Base-by-base conservation (phyloP, 2,329 filamentous ascomycete species). In the Claviceps pazoutovae region DNA sequence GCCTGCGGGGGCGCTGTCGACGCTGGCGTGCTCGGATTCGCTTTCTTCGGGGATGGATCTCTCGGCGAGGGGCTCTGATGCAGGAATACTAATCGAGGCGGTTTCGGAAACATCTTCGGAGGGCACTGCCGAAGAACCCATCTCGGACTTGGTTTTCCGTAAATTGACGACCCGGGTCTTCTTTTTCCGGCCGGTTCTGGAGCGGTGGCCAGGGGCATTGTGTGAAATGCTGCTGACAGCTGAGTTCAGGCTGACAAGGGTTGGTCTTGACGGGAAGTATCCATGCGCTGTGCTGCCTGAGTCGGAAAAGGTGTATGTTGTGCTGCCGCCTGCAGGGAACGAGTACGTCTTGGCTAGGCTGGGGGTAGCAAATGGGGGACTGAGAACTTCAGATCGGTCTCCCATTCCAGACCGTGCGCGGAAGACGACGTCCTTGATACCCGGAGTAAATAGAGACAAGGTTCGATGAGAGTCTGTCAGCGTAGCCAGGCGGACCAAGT, bases 381-480 rank as follows among this genome's bases (percentile, higher is more conserved):
- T 74, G 65, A 75, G 63, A 52, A 72, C 62, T 53, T 93, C 86
- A 44, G 74, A 74, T 53, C 82, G 75, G 55, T 95, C 89, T 49
- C 79, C 76, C 38, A 84, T 80, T 42, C 86, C 86, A 16, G 91
- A 87, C 88, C 90, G 95, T 36, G 91, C 93, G 54, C 93, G 80
- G 66, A 95, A 96, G 26, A 97, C 84, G 4, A 88, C 87, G 66
- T 97, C 88, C 50, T 81, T 75, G 53, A 97, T 91, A n/a, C 84
- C 82, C 0, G 91, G 89, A 1, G 91, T 96, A 64, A 95, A 95
- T 0, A 97, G 73, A 4, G 90, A 95, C 37, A 97, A 71, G 0
- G 93, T 97, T 47, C 87, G 82, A 60, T 97, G 89, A 2, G 89
- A 95, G 61, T 95, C 86, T 4, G 82, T 89, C 53, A 98, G 72